Conservation (phyloP, 106 monocot genomes). For the Agapanthus africanus region DNA sequence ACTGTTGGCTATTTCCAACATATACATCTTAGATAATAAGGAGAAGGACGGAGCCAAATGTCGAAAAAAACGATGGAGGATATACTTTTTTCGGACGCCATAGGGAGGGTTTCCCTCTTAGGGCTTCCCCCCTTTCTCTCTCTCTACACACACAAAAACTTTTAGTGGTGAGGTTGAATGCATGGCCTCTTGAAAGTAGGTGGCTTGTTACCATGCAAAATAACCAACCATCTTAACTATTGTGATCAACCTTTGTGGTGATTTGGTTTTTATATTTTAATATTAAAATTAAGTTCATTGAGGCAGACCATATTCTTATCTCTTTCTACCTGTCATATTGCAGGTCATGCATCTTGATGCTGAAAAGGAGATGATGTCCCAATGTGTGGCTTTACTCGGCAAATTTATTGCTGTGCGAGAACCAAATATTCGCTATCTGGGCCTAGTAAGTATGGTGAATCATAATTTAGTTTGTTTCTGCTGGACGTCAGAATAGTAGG, state of each 20-base stretch:
- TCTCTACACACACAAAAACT: too few species aligned
- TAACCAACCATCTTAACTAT: background rate
- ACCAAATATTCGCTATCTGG: constrained; percentile 99
- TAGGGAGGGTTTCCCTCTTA: too few species aligned
- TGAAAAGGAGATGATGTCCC: constrained; percentile 99
- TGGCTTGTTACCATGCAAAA: background rate
- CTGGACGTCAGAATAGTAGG: background rate
- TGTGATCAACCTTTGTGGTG: too few species aligned
- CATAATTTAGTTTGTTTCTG: background rate
- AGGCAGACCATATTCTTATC: too few species aligned
- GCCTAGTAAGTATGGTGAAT: constrained; percentile 54
- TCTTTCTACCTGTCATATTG: background rate
- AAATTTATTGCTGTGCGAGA: constrained; percentile 98
- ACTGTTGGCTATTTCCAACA: too few species aligned
- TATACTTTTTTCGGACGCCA: too few species aligned
- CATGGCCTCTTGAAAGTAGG: background rate
- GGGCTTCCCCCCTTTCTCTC: too few species aligned
- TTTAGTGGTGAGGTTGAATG: background rate
- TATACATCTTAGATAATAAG: too few species aligned
- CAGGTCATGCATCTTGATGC: constrained; percentile 99
- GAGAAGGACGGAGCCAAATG: too few species aligned
- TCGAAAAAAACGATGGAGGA: too few species aligned
- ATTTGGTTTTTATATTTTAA: too few species aligned
- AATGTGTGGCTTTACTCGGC: constrained; percentile 97
- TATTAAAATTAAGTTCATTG: too few species aligned